A percentile compares a stretch with the other conserved stretches of the same genome.
Evolutionary conservation across 2,329 filamentous ascomycete species (phyloP).

Genomic region (Dactylonectria estremocensis): DNA sequence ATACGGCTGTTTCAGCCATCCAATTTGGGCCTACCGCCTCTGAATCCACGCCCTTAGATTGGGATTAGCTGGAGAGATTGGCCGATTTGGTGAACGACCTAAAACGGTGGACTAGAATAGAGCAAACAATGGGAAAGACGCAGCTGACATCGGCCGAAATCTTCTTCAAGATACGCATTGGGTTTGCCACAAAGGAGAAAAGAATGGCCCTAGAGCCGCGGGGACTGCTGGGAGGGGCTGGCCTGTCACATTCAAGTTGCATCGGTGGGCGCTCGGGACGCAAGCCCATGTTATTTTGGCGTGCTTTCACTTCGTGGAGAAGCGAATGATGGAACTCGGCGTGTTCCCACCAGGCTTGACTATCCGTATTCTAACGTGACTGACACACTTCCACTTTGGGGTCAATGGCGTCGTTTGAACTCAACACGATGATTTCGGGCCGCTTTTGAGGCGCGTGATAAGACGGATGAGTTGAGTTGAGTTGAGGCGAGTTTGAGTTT

Average conservation of each 20-base stretch:
- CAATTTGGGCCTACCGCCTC: constrained; percentile 36
- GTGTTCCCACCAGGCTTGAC: constrained; percentile 15
- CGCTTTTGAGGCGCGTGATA: constrained; percentile 33
- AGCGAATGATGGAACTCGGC: constrained; percentile 1
- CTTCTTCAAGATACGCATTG: constrained; percentile 31
- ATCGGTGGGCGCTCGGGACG: constrained; percentile 21
- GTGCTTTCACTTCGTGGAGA: not conserved
- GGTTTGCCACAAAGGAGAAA: constrained; percentile 30
- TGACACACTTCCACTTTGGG: constrained; percentile 18
- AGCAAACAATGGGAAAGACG: constrained; percentile 15
- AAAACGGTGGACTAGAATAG: constrained; percentile 22
- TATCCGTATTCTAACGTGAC: constrained; percentile 3
- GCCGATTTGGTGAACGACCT: constrained; percentile 23
- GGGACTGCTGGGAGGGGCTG: constrained; percentile 22
- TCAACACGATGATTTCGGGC: constrained; percentile 30
- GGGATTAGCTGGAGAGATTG: constrained; percentile 38
- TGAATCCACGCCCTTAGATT: constrained; percentile 32
- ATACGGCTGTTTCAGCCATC: constrained; percentile 43
- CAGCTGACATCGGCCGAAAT: constrained; percentile 38
- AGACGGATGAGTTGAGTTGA: constrained; percentile 25
- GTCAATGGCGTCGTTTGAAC: constrained; percentile 15
- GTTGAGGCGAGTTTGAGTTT: constrained; percentile 26
- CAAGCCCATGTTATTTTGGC: constrained; percentile 23
- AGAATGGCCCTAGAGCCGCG: constrained; percentile 19
- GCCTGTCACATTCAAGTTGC: constrained; percentile 26